Conservation (phyloP, 352 stramenopile genomes). For the Albugo laibachii region DNA sequence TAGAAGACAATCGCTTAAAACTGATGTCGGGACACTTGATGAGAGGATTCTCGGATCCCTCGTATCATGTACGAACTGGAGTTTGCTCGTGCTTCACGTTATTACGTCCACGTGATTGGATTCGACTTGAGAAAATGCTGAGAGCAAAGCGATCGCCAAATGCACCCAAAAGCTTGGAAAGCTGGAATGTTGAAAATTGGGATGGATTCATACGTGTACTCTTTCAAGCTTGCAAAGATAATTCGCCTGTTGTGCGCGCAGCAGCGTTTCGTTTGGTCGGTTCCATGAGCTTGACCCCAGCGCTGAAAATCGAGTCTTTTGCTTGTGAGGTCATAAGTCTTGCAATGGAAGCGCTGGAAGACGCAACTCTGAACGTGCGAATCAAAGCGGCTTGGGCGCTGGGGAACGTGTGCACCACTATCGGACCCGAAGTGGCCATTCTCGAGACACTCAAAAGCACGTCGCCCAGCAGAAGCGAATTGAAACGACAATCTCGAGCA, state of each 20-base stretch:
- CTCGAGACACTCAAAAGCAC: no score
- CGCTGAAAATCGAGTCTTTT: slow-evolving; percentile 59
- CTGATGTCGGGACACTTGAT: slow-evolving; percentile 68
- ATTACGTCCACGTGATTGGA: slow-evolving; percentile 45
- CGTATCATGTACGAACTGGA: slow-evolving; percentile 67
- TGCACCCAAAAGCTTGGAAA: slow-evolving; percentile 4
- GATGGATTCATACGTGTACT: slow-evolving; percentile 57
- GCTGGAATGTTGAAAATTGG: slow-evolving; percentile 4
- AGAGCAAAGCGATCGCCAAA: slow-evolving; percentile 15
- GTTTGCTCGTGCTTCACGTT: slow-evolving; percentile 77
- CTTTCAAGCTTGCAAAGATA: slow-evolving; percentile 54
- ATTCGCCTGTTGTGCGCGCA: slow-evolving; percentile 56
- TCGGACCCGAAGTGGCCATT: slow-evolving; percentile 20
- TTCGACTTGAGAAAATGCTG: slow-evolving; percentile 23
- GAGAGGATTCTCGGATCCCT: slow-evolving; percentile 66
- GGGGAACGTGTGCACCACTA: slow-evolving; percentile 69
- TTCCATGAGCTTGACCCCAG: slow-evolving; percentile 42
- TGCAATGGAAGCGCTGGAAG: slow-evolving; percentile 37
- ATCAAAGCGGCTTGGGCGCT: slow-evolving; percentile 67
- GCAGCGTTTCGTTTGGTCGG: slow-evolving; percentile 60
- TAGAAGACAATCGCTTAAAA: slow-evolving; percentile 32
- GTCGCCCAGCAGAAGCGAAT: no score
- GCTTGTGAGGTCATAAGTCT: slow-evolving; percentile 32
- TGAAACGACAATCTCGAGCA: background rate
- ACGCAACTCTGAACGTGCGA: slow-evolving; percentile 71